A percentile compares a stretch with the other conserved stretches of the same genome.
Evolutionary conservation across 2,329 filamentous ascomycete species (phyloP).

Genomic region (Aspergillus pseudoterreus): DNA sequence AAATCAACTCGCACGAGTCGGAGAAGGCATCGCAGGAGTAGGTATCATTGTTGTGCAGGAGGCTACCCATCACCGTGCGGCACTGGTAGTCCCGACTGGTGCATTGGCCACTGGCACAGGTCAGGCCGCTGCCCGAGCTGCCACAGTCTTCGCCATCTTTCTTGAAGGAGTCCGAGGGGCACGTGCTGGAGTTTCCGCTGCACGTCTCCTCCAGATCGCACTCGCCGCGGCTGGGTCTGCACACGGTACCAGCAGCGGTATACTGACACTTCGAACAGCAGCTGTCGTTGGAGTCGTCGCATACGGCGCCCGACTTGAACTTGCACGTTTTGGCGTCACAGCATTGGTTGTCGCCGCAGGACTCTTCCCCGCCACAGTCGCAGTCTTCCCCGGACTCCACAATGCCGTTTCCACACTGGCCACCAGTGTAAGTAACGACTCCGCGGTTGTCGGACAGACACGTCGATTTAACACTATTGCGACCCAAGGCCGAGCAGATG

Average conservation of each 20-base stretch:
- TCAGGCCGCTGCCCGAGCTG: conserved; percentile 50
- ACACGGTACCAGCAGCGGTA: conserved; percentile 62
- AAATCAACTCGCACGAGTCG: conserved; percentile 71
- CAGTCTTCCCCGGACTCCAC: conserved; percentile 93
- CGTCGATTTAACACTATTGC: conserved; percentile 68
- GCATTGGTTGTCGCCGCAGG: conserved; percentile 73
- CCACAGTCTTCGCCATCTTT: conserved; percentile 72
- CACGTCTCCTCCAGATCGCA: conserved; percentile 88
- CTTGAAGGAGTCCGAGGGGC: conserved; percentile 68
- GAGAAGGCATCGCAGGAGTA: conserved; percentile 64
- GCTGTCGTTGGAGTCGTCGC: conserved; percentile 56
- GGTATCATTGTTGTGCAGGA: conserved; percentile 71
- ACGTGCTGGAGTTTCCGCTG: conserved; percentile 66
- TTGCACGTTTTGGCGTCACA: conserved; percentile 85
- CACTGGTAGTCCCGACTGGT: conserved; percentile 90
- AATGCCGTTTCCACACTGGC: conserved; percentile 93
- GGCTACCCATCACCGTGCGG: conserved; percentile 73
- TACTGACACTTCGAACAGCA: conserved; percentile 45
- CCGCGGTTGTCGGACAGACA: conserved; percentile 86
- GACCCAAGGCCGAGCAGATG: conserved; percentile 79
- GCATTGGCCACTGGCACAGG: conserved; percentile 89
- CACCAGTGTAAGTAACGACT: conserved; percentile 74
- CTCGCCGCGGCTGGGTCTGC: conserved; percentile 70
- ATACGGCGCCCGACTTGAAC: conserved; percentile 71
- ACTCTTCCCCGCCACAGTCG: conserved; percentile 77